Evolutionary conservation across 371 early-diverging fungal species (phyloP).

Genomic region (Enteropsectra breve): DNA sequence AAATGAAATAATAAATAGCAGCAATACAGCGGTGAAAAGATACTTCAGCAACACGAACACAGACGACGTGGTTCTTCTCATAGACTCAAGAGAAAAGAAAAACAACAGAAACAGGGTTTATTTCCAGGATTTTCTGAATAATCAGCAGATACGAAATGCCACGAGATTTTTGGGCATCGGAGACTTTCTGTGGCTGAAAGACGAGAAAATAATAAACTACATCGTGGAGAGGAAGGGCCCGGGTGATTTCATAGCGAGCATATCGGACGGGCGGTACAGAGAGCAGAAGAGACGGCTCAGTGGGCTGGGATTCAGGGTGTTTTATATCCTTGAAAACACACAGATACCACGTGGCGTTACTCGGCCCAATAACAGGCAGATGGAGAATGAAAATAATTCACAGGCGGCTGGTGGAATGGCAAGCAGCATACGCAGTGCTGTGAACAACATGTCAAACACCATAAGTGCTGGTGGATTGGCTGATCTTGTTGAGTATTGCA

Average conservation of each 20-base stretch:
- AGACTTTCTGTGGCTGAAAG: slow-evolving; percentile 58
- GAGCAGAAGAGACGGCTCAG: slow-evolving; percentile 72
- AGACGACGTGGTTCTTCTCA: slow-evolving; percentile 35
- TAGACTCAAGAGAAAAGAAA: slow-evolving; percentile 57
- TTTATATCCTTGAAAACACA: slow-evolving; percentile 50
- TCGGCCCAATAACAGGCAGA: too few species aligned
- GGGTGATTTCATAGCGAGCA: slow-evolving; percentile 76
- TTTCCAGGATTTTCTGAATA: slow-evolving; percentile 45
- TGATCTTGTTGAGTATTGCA: slow-evolving; percentile 9
- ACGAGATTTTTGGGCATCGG: slow-evolving; percentile 52
- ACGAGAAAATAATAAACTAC: slow-evolving; percentile 70
- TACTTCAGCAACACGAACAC: too few species aligned
- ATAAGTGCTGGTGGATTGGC: neutral
- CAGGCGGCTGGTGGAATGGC: too few species aligned
- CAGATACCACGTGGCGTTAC: too few species aligned
- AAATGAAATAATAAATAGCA: neutral
- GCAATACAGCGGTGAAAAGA: neutral
- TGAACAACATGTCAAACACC: neutral
- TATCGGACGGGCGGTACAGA: slow-evolving; percentile 78
- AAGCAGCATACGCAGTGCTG: neutral
- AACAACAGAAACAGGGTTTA: slow-evolving; percentile 36
- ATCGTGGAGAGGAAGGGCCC: slow-evolving; percentile 80
- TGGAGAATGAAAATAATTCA: slow-evolving; percentile 25
- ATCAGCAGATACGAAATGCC: slow-evolving; percentile 19
- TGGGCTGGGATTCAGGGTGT: slow-evolving; percentile 19